Evolutionary conservation across 371 early-diverging fungal genomes (phyloP).

Genomic region (Apophysomyces trapeziformis): DNA sequence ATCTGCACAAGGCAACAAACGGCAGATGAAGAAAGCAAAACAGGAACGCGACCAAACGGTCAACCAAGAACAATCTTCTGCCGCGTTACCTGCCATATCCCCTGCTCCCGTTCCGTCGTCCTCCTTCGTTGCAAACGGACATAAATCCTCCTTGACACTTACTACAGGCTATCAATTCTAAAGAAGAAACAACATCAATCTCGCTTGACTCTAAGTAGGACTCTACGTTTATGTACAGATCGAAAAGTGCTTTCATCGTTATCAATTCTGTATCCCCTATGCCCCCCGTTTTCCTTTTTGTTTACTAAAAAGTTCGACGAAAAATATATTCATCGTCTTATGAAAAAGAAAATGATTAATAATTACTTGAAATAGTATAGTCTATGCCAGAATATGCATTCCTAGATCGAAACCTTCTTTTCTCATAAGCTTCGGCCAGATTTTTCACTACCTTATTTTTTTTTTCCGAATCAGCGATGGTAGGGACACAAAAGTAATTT

Average conservation of each 20-base stretch:
- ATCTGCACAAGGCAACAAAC: background rate
- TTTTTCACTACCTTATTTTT: no score
- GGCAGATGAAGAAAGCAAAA: background rate
- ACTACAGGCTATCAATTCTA: background rate
- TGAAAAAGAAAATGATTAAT: background rate
- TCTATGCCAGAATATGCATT: no score
- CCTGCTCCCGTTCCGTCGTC: background rate
- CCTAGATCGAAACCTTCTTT: no score
- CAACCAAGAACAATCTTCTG: background rate
- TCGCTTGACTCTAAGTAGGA: background rate
- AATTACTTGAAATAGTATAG: no score
- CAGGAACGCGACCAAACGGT: background rate
- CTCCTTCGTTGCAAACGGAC: background rate
- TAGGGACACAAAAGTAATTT: no score
- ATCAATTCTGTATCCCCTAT: background rate
- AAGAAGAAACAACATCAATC: background rate
- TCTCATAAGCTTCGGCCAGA: no score
- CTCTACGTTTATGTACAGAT: background rate
- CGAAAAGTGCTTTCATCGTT: background rate
- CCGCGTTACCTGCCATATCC: conserved; percentile 15
- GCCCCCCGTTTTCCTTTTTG: background rate
- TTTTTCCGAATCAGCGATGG: no score
- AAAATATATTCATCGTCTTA: background rate
- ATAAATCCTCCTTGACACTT: background rate
- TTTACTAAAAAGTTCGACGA: background rate